Base-by-base conservation (phyloP, 2,329 filamentous ascomycete species). In the Fusarium concolor region DNA sequence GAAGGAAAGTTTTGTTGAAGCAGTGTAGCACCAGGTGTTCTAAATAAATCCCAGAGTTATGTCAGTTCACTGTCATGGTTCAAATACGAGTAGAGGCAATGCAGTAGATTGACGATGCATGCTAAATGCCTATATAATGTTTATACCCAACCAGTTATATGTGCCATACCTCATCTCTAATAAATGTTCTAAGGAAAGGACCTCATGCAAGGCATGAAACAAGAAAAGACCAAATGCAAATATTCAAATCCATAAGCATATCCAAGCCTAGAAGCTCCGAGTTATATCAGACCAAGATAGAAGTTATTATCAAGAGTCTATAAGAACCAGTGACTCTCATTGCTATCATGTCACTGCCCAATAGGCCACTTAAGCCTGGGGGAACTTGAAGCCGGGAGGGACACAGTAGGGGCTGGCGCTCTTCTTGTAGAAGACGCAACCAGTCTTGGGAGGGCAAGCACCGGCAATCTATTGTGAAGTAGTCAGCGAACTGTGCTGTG, bases 321-420 rank as follows among this genome's bases (percentile, higher is more conserved):
- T 12, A 17, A 41, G 29, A 26, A 26, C 14, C 28, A 38, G 38
- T 31, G 42, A 42, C 65, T 52, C 54, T 18, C n/a, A 10, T 52
- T 4, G 44, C 65, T 44, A 67, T 65, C 64, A n/a, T n/a, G 18
- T 28, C 43, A 26, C 18, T 9, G 37, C 29, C 38, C 45, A 17
- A 29, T n/a, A 17, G 9, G 22, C 37, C 35, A 29, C 54, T 51
- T 69, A 68, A 45, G 55, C 57, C 66, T 72, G 60, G 42, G 72
- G 70, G 67, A 77, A 71, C 60, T 73, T 51, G 74, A 75, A 79
- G 49, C 65, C 61, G 35, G 75, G 70, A 14, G 77, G 77, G 9
- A 81, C 75, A 51, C 79, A 80, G 77, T 80, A 80, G 62, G 79
- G 79, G 75, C 76, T 79, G 46, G 62, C 50, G 72, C 74, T 80